Conservation (phyloP, 108 stramenopile genomes). For the Phaeodactylum tricornutum region DNA sequence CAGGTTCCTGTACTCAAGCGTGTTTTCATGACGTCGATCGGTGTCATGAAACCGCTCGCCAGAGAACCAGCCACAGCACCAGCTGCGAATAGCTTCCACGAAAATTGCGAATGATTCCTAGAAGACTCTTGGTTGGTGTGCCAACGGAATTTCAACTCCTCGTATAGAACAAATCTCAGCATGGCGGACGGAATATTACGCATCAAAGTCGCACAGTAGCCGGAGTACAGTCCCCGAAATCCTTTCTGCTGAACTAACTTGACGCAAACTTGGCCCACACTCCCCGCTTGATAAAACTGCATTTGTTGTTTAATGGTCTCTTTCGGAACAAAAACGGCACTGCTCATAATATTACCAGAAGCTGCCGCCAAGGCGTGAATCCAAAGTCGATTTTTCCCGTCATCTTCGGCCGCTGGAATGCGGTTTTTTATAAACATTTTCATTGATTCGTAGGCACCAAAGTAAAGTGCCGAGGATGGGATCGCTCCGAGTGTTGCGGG, state of each 20-base stretch:
- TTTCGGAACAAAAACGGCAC: conserved; percentile 66
- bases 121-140: too few relatives aligned
- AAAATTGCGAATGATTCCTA: conserved; percentile 1
- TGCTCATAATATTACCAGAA: conserved; percentile 49
- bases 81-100: conserved; percentile 27
- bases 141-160: conserved; percentile 40
- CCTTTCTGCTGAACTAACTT: conserved; percentile 25
- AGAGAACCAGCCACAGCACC: conserved; percentile 55
- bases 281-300: conserved; percentile 16
- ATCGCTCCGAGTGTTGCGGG: conserved; percentile 54
- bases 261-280: conserved; percentile 10
- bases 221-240: conserved; percentile 42
- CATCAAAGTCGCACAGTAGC: conserved; percentile 50
- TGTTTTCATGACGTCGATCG: conserved; percentile 66
- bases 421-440: conserved; percentile 14
- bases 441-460: conserved; percentile 57
- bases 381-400: conserved; percentile 10
- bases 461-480: conserved; percentile 70
- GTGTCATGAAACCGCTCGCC: conserved; percentile 45
- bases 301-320: conserved; percentile 63
- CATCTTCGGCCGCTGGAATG: background rate
- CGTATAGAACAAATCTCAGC: conserved; percentile 57
- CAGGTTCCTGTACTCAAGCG: conserved; percentile 33
- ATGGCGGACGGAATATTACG: conserved; percentile 63
- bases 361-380: conserved; percentile 59